Conservation (phyloP, 2,329 filamentous ascomycete species). For the Sporothrix phasma region DNA sequence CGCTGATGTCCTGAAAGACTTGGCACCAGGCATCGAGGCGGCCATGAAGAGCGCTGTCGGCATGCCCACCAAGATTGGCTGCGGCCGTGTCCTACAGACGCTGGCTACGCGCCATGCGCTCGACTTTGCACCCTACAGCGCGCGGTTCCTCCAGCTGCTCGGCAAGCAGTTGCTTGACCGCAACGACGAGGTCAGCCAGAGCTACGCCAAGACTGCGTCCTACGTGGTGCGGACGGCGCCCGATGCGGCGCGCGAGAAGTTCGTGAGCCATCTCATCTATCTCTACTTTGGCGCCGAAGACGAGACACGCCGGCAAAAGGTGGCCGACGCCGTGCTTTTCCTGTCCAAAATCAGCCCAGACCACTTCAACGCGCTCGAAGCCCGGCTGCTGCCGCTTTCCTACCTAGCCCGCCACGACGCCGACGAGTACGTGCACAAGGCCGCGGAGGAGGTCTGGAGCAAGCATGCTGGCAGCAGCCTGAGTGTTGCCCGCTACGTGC, state of each 20-base stretch:
- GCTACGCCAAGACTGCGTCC: constrained; percentile 77
- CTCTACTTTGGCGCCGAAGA: constrained; percentile 79
- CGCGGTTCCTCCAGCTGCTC: constrained; percentile 65
- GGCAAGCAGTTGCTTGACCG: constrained; percentile 71
- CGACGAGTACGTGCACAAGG: constrained; percentile 66
- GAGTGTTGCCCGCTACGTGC: constrained; percentile 71
- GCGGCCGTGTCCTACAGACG: constrained; percentile 72
- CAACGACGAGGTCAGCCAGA: constrained; percentile 86
- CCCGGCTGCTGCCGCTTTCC: constrained; percentile 70
- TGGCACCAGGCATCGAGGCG: constrained; percentile 62
- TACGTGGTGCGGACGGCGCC: constrained; percentile 62
- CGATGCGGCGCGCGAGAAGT: constrained; percentile 39
- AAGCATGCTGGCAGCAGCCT: constrained; percentile 81
- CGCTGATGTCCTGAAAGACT: constrained; percentile 60
- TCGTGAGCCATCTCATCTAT: constrained; percentile 46
- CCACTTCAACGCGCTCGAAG: constrained; percentile 68
- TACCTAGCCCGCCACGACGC: constrained; percentile 82
- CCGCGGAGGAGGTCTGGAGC: constrained; percentile 79
- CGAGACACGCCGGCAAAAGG: constrained; percentile 60
- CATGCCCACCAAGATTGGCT: constrained; percentile 88
- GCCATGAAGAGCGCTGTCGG: constrained; percentile 81
- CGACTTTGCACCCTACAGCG: constrained; percentile 65
- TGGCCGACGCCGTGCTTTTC: constrained; percentile 73
- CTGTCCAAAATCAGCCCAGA: constrained; percentile 83
- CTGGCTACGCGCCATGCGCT: constrained; percentile 70